These are phyloP conservation scores for Aspergillus tamarii DNA, from an alignment of 2,329 filamentous ascomycete genomes.

Conservation along the genomic window DNA sequence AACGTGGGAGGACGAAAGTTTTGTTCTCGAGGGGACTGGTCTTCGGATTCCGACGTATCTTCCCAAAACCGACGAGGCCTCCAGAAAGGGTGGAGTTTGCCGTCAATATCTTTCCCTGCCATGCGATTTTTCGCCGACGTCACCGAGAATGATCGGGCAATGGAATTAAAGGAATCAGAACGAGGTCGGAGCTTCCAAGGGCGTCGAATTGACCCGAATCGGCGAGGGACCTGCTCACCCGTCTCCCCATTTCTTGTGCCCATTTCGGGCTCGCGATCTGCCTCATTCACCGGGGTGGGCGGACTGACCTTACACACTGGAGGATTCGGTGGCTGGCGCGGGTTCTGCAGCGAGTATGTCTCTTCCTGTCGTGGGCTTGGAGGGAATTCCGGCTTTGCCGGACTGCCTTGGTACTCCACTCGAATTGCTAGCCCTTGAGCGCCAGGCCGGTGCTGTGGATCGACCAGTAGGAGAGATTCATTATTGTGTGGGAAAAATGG, in stretches of 20 bases:
- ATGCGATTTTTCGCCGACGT: slow-evolving; percentile 47
- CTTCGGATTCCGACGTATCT: slow-evolving; percentile 51
- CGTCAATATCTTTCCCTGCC: slow-evolving; percentile 49
- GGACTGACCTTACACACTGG: slow-evolving; percentile 60
- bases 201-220: slow-evolving; percentile 43
- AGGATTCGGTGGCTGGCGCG: slow-evolving; percentile 60
- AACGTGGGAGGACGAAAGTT: neutral
- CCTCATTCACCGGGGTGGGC: slow-evolving; percentile 52
- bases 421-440: slow-evolving; percentile 34
- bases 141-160: slow-evolving; percentile 44
- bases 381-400: slow-evolving; percentile 31
- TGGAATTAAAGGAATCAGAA: slow-evolving; percentile 44
- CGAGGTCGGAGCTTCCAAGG: slow-evolving; percentile 40
- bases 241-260: slow-evolving; percentile 19
- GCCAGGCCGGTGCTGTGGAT: slow-evolving; percentile 47
- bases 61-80: slow-evolving; percentile 67
- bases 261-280: slow-evolving; percentile 42
- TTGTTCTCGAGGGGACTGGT: slow-evolving; percentile 28
- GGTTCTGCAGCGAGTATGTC: slow-evolving; percentile 63
- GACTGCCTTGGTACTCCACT: slow-evolving; percentile 17
- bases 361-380: slow-evolving; percentile 24
- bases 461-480: slow-evolving; percentile 65
- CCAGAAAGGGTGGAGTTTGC: slow-evolving; percentile 64
- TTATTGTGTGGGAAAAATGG: slow-evolving; percentile 67
- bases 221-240: slow-evolving; percentile 28